phyloP scores from a whole-genome alignment of 208 protist species.

The Endotrypanum monterogeii region DNA sequence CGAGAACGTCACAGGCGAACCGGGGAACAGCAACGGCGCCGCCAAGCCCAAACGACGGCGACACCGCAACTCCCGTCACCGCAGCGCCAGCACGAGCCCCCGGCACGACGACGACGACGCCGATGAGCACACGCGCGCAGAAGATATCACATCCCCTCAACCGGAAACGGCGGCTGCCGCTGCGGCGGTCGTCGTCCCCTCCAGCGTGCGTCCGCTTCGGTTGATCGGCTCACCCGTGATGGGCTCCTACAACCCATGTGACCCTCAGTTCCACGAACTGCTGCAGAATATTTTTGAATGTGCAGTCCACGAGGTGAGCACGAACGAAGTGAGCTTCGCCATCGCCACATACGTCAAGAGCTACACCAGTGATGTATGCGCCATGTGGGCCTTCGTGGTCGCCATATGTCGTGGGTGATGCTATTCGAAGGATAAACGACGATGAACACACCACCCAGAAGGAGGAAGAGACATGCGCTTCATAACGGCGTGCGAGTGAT shows the following conservation, averaged over 20 bases:
- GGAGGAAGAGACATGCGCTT: too few relatives aligned
- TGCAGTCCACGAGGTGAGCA: conserved; percentile 79
- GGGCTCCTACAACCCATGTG: conserved; percentile 53
- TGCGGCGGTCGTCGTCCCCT: background rate
- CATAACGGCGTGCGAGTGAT: too few relatives aligned
- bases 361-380: conserved; percentile 76
- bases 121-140: background rate
- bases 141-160: background rate
- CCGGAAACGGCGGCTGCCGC: background rate
- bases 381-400: conserved; percentile 81
- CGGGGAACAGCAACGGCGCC: background rate
- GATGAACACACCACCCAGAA: background rate
- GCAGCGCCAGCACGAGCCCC: background rate
- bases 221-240: conserved; percentile 69
- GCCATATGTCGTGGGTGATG: conserved; percentile 51
- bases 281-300: conserved; percentile 76
- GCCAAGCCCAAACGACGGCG: background rate
- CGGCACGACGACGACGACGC: background rate
- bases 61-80: background rate
- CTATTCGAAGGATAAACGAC: background rate
- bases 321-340: conserved; percentile 70
- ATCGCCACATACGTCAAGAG: conserved; percentile 79
- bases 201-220: conserved; percentile 19
- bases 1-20: conserved; percentile 23
- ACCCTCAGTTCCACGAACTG: conserved; percentile 46